Percentiles rank a stretch among this genome's conserved stretches.
These are phyloP conservation scores for Xylaria digitata DNA, from an alignment of 2,329 filamentous ascomycete genomes.

Conservation along the genomic window DNA sequence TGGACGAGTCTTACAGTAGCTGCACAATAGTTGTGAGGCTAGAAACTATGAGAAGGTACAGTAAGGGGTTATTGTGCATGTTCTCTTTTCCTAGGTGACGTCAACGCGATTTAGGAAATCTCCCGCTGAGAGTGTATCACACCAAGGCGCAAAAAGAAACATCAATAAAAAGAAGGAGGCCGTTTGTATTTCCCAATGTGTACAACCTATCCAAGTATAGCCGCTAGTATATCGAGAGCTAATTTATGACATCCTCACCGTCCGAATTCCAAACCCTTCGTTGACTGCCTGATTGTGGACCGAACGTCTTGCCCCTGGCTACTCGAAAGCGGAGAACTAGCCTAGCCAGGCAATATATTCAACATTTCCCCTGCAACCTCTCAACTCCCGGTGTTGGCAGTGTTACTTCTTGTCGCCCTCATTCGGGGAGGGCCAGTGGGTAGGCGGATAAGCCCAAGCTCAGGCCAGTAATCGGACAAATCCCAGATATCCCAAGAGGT, in stretches of 20 bases:
- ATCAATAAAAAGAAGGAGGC: too few relatives aligned
- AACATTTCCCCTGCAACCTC: background rate
- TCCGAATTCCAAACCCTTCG: background rate
- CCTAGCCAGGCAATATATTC: background rate
- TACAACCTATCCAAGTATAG: background rate
- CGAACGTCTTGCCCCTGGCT: background rate
- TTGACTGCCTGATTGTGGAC: background rate
- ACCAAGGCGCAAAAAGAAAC: background rate
- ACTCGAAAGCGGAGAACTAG: background rate
- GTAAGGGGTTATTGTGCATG: too few relatives aligned
- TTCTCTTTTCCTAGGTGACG: too few relatives aligned
- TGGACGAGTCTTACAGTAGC: too few relatives aligned
- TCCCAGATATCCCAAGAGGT: slow-evolving; percentile 3
- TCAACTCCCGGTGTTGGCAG: too few relatives aligned
- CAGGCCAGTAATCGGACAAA: slow-evolving; percentile 20
- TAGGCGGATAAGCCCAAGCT: slow-evolving; percentile 20
- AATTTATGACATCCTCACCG: background rate
- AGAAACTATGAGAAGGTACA: too few relatives aligned
- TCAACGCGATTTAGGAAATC: too few relatives aligned
- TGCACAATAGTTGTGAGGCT: too few relatives aligned
- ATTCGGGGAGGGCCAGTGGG: slow-evolving; percentile 4
- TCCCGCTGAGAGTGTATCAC: too few relatives aligned
- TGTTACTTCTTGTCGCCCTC: background rate
- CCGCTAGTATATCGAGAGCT: background rate
- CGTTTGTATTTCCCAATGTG: too few relatives aligned